A percentile compares a stretch with the other conserved stretches of the same genome.
Conservation (phyloP, 495 filamentous ascomycete species). For the Penicillium silybi region DNA sequence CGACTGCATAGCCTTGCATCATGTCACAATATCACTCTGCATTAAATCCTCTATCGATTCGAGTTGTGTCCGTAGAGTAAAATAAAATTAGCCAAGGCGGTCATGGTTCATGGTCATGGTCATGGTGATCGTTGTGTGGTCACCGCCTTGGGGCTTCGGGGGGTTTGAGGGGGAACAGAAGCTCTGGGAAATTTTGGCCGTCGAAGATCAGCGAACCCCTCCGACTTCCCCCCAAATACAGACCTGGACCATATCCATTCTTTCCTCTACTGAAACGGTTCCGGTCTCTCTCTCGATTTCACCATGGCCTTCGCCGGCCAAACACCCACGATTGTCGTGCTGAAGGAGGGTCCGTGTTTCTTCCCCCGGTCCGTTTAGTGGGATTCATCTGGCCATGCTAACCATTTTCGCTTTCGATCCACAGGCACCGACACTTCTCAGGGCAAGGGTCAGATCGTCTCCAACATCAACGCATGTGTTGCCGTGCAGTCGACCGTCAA, state of each 20-base stretch:
- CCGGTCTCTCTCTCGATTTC: slow-evolving; percentile 20
- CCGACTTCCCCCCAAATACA: slow-evolving; percentile 16
- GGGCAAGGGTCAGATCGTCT: slow-evolving; percentile 94
- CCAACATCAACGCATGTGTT: slow-evolving; percentile 97
- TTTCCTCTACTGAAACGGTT: slow-evolving; percentile 15
- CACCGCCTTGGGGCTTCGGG: slow-evolving; percentile 36
- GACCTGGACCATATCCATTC: slow-evolving; percentile 22
- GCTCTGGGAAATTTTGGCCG: slow-evolving; percentile 49
- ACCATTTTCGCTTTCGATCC: slow-evolving; percentile 16
- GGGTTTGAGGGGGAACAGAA: slow-evolving; percentile 30
- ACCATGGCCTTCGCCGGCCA: slow-evolving; percentile 96
- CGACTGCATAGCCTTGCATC: not conserved
- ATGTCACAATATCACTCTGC: not conserved
- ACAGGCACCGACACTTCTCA: slow-evolving; percentile 94
- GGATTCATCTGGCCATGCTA: slow-evolving; percentile 21
- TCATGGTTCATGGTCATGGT: too few relatives aligned
- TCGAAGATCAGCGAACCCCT: slow-evolving; percentile 32
- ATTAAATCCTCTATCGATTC: not conserved
- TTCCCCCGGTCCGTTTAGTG: slow-evolving; percentile 28
- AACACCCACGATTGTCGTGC: slow-evolving; percentile 96
- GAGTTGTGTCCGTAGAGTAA: not conserved
- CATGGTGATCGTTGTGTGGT: slow-evolving; percentile 9
- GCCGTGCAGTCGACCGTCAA: slow-evolving; percentile 94
- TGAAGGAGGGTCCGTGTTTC: slow-evolving; percentile 81
- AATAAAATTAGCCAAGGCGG: not conserved